Evolutionary conservation across 2,329 filamentous ascomycete species (phyloP).

Genomic region (Xylaria sp.): DNA sequence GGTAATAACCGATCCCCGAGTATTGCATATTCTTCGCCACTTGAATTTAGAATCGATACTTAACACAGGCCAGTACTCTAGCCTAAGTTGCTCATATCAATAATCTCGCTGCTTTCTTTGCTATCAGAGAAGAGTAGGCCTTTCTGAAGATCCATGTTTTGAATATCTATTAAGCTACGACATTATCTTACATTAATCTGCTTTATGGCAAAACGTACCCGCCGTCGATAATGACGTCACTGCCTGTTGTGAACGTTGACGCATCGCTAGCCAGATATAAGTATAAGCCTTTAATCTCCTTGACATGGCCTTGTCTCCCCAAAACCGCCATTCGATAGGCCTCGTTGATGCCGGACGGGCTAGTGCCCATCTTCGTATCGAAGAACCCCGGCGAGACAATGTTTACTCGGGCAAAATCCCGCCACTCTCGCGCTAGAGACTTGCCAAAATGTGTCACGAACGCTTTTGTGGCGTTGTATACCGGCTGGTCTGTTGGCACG

Average conservation of each 20-base stretch:
- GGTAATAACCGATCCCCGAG: background rate
- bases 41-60: background rate
- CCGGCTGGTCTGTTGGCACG: constrained; percentile 63
- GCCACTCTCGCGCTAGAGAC: constrained; percentile 66
- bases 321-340: constrained; percentile 39
- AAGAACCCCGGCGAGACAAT: constrained; percentile 66
- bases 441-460: constrained; percentile 67
- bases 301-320: constrained; percentile 39
- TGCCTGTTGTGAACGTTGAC: constrained; percentile 37
- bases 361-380: constrained; percentile 54
- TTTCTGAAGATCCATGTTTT: background rate
- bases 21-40: constrained; percentile 19
- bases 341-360: constrained; percentile 31
- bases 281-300: constrained; percentile 41
- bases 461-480: constrained; percentile 68
- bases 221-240: constrained; percentile 39
- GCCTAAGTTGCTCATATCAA: too few relatives aligned
- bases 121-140: background rate
- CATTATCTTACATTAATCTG: background rate
- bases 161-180: background rate
- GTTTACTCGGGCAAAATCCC: constrained; percentile 67
- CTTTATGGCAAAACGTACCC: constrained; percentile 38
- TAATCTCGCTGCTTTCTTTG: background rate
- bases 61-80: too few relatives aligned
- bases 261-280: constrained; percentile 41